phyloP scores from a whole-genome alignment of 2,329 filamentous ascomycete genomes.

The Neofusicoccum sp. region DNA sequence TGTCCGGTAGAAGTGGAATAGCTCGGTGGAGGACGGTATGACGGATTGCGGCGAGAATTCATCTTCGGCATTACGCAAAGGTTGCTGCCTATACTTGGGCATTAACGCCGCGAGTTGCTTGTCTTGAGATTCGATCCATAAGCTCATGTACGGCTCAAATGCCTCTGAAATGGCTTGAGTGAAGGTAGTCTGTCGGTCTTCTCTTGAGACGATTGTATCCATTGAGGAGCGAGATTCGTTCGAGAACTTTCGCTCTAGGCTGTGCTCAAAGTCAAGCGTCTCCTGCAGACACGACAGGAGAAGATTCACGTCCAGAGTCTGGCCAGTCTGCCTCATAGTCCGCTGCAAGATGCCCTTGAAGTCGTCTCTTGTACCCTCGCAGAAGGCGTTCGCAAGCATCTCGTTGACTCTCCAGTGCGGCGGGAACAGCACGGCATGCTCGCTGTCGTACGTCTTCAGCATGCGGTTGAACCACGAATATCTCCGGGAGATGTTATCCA shows the following conservation, averaged over 20 bases:
- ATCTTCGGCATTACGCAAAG: constrained; percentile 77
- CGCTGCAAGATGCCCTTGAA: constrained; percentile 90
- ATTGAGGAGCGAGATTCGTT: constrained; percentile 73
- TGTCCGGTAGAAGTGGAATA: constrained; percentile 95
- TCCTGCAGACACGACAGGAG: constrained; percentile 88
- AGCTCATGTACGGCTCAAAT: constrained; percentile 92
- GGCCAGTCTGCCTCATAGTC: constrained; percentile 68
- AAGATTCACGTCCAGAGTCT: constrained; percentile 84
- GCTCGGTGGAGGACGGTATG: constrained; percentile 88
- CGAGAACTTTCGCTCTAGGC: constrained; percentile 78
- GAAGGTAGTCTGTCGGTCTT: constrained; percentile 74
- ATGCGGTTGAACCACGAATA: constrained; percentile 97
- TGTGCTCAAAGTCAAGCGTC: constrained; percentile 95
- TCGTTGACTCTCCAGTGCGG: constrained; percentile 86
- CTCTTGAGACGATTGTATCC: constrained; percentile 79
- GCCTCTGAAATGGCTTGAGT: constrained; percentile 91
- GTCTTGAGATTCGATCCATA: constrained; percentile 97
- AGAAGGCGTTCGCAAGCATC: constrained; percentile 85
- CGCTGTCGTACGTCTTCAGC: constrained; percentile 92
- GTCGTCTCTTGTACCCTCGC: constrained; percentile 91
- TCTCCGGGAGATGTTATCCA: constrained; percentile 93
- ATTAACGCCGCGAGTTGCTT: constrained; percentile 81
- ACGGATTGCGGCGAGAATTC: constrained; percentile 90
- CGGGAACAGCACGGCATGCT: constrained; percentile 87
- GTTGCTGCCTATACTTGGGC: constrained; percentile 81